A percentile compares a stretch with the other conserved stretches of the same genome.
phyloP scores from a whole-genome alignment of 2,329 filamentous ascomycete genomes.

The Colletotrichum tabaci region DNA sequence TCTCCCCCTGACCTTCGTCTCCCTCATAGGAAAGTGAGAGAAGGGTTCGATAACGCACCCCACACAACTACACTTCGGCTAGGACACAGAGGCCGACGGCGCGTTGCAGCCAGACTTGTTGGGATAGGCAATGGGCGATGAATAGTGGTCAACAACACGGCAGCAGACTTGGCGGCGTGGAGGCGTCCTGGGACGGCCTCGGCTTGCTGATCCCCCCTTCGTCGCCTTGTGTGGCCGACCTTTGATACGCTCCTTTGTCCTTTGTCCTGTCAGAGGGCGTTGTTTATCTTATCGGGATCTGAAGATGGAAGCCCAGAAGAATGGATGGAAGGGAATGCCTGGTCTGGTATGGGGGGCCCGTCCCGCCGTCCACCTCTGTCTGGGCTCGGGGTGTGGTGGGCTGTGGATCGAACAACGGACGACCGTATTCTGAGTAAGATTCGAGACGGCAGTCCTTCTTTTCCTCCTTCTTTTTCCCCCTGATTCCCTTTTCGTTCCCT shows the following conservation, averaged over 20 bases:
- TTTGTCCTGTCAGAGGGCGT: slow-evolving; percentile 21
- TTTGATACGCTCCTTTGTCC: slow-evolving; percentile 4
- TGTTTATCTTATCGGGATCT: slow-evolving; percentile 36
- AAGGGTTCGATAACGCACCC: slow-evolving; percentile 34
- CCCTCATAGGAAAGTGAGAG: neutral
- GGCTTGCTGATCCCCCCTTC: slow-evolving; percentile 1
- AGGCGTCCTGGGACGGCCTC: neutral
- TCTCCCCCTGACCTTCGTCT: neutral
- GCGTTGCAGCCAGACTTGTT: neutral
- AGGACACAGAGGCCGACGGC: slow-evolving; percentile 2
- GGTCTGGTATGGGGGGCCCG: slow-evolving; percentile 9
- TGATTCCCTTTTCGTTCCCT: neutral
- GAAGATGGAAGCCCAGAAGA: slow-evolving; percentile 20
- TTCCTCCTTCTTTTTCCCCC: neutral
- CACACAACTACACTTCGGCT: slow-evolving; percentile 17
- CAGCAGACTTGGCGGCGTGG: neutral
- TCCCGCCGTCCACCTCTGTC: slow-evolving; percentile 7
- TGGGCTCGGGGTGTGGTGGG: slow-evolving; percentile 14
- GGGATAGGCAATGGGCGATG: neutral
- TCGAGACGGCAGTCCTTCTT: slow-evolving; percentile 9
- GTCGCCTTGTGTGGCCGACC: slow-evolving; percentile 13
- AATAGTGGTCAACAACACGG: slow-evolving; percentile 1
- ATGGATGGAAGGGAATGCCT: slow-evolving; percentile 15
- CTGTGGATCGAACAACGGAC: slow-evolving; percentile 26
- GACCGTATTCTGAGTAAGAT: slow-evolving; percentile 2